Evolutionary conservation across 345 rosid genomes (phyloP).

Genomic region (Raphanus sativus): DNA sequence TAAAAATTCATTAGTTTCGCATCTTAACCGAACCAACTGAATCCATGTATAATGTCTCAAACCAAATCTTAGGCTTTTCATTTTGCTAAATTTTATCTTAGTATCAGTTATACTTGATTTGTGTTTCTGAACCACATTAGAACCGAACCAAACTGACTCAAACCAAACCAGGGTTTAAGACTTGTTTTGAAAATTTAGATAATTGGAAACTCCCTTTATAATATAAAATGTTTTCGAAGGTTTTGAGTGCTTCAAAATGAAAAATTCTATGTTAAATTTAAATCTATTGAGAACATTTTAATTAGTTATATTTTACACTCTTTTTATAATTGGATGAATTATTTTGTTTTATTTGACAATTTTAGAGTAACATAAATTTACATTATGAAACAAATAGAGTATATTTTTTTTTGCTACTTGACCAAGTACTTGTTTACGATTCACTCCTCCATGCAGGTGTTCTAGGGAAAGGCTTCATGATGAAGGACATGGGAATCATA

Average conservation of each 20-base stretch:
- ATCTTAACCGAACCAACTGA: background rate
- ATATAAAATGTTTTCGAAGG: background rate
- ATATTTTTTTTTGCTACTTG: too few species aligned
- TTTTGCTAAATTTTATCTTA: background rate
- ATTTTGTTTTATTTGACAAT: background rate
- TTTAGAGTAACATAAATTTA: background rate
- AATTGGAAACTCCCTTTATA: too few species aligned
- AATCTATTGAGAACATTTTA: background rate
- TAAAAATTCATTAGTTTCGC: background rate
- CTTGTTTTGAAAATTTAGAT: background rate
- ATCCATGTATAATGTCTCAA: background rate
- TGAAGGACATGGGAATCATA: constrained; percentile 53
- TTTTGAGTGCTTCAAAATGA: background rate
- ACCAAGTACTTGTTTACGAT: background rate
- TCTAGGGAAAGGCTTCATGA: constrained; percentile 63
- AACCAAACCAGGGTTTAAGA: background rate
- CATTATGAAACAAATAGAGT: too few species aligned
- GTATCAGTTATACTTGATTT: background rate
- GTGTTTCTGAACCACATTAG: background rate
- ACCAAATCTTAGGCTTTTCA: background rate
- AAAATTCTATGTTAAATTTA: background rate
- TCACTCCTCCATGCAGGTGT: constrained; percentile 43
- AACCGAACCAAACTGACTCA: background rate
- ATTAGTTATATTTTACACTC: background rate
- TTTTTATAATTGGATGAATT: background rate